phyloP scores from a whole-genome alignment of 1,139 yeast genomes.

The Blastobotrys illinoisensis region DNA sequence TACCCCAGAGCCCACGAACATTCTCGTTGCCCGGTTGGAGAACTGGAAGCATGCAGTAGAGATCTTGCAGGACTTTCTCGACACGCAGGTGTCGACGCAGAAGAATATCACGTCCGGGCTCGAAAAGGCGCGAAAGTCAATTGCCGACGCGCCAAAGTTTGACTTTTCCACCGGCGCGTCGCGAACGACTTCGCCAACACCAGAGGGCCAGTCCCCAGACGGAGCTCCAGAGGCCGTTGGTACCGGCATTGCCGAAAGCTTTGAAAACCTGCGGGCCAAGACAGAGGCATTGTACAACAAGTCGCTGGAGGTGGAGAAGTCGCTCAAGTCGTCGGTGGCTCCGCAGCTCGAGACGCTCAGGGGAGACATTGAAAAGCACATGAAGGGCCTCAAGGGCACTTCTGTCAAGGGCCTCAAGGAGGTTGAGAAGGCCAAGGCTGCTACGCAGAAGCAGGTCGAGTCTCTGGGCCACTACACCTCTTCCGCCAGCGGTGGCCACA shows the following conservation, averaged over 20 bases:
- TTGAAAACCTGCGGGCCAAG: constrained; percentile 28
- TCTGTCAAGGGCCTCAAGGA: constrained; percentile 36
- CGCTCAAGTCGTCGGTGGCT: constrained; percentile 29
- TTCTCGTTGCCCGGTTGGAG: constrained; percentile 33
- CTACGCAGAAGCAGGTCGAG: constrained; percentile 36
- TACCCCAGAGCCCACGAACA: constrained; percentile 33
- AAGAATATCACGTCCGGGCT: constrained; percentile 25
- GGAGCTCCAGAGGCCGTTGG: constrained; percentile 4
- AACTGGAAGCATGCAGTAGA: constrained; percentile 34
- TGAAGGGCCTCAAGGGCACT: constrained; percentile 34
- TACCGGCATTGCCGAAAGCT: constrained; percentile 34
- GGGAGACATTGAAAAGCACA: constrained; percentile 38
- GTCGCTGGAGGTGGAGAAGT: constrained; percentile 31
- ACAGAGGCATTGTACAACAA: constrained; percentile 33
- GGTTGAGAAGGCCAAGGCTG: constrained; percentile 33
- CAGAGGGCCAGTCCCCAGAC: not conserved
- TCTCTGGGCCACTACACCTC: constrained; percentile 32
- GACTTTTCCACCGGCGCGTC: constrained; percentile 14
- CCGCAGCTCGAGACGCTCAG: constrained; percentile 34
- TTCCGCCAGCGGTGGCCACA: constrained; percentile 20
- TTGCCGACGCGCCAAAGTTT: constrained; percentile 33
- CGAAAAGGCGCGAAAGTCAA: constrained; percentile 32
- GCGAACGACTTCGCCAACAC: not conserved
- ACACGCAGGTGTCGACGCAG: constrained; percentile 27
- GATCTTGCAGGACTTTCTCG: constrained; percentile 30